These are phyloP conservation scores for Linum usitatissimum DNA, from an alignment of 345 rosid species.

Conservation along the genomic window DNA sequence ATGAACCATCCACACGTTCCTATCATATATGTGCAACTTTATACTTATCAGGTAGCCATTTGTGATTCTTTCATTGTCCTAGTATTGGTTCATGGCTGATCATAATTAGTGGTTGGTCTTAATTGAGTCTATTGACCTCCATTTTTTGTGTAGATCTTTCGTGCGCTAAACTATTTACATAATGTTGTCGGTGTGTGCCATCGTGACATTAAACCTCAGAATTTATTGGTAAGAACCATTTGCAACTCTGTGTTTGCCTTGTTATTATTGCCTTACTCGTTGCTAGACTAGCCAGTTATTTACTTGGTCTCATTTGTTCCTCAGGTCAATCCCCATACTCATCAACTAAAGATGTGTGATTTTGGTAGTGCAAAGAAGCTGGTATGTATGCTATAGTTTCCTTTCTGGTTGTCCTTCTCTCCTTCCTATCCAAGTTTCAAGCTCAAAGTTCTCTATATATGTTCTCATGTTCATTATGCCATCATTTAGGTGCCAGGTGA, in stretches of 20 bases:
- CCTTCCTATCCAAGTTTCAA: no score
- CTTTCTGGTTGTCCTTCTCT: no score
- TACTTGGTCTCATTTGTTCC: conserved; percentile 10
- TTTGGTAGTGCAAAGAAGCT: conserved; percentile 98
- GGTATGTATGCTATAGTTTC: no score
- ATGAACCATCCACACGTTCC: conserved; percentile 47
- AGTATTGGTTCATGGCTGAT: no score
- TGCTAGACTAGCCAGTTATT: not conserved
- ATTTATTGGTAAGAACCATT: conserved; percentile 59
- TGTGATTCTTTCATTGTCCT: no score
- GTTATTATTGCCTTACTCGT: no score
- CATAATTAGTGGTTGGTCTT: not conserved
- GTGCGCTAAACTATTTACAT: conserved; percentile 88
- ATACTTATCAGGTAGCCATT: conserved; percentile 56
- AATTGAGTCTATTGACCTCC: conserved; percentile 7
- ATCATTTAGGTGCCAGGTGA: conserved; percentile 79
- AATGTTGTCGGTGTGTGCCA: conserved; percentile 85
- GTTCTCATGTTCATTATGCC: no score
- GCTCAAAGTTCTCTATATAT: no score
- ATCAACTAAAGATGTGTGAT: conserved; percentile 88
- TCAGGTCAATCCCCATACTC: conserved; percentile 86
- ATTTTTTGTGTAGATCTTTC: conserved; percentile 53
- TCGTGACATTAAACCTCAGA: conserved; percentile 98
- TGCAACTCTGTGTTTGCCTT: not conserved
- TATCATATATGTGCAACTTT: conserved; percentile 62